Base-by-base conservation (phyloP, 257 asterid species). In the Datura wrightii region DNA sequence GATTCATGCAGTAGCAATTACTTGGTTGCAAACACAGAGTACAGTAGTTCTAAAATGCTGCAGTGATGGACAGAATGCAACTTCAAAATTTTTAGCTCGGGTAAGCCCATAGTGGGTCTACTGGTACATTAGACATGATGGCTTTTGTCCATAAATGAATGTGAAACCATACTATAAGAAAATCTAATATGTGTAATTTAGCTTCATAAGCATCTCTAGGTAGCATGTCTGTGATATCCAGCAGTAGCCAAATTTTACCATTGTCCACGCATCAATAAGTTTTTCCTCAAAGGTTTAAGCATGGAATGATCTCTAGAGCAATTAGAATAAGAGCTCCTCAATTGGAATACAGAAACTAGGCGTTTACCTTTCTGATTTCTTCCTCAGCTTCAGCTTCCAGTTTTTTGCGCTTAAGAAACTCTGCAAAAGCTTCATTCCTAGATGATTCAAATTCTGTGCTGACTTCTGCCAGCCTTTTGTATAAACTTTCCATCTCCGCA, bases 371-470 rank as follows among this genome's bases (percentile, higher is more conserved):
- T 60, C 79, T 86, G 82, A 88, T 87, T 67, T 90, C 88, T 87
- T 90, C 91, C 41, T 82, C 84, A 67, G 93, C 93, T 86, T 89
- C 88, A 74, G 86, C 89, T 91, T 91, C 97, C 86, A 87, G 85
- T n/a, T 88, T 87, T 54, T 71, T 89, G 63, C 89, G 84, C 88
- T 85, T 89, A 31, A 84, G 53, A 59, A 89, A 90, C 85, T 87
- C 89, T 54, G 83, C 67, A 87, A 84, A 62, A 65, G 92, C 92
- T 88, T 90, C 93, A 41, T 87, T 83, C 67, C 85, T 90, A 5
- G 89, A 89, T 59, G 86, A 87, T 85, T 89, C 90, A 59, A 85
- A 85, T 87, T 92, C 93, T 65, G 37, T 55, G 41, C 83, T 83
- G 46, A 87, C 83, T 82, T 89, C 95, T 48, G 53, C 81, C 85